Base-by-base conservation (phyloP, 352 stramenopile genomes). In the Peronospora farinosa region DNA sequence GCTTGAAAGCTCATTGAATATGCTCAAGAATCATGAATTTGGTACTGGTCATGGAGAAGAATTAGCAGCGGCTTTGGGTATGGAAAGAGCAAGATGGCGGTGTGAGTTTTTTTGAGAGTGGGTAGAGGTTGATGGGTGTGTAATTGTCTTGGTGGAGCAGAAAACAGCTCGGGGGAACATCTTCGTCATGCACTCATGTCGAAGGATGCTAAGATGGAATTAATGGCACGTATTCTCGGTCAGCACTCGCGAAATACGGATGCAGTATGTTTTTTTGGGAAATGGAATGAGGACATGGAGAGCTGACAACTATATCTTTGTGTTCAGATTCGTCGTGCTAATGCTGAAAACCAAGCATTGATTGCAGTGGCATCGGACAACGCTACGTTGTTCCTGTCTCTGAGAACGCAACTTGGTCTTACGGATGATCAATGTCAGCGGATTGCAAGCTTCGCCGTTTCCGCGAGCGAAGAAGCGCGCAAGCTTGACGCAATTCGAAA, bases 401-500 rank as follows among this genome's bases (percentile, higher is more conserved):
- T 86, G 36, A 65, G 78, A 10, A 65, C 67, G 7, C 70, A 87
- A 19, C 43, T 94, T 15, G 62, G 74, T 16, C 78, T 94, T 32
- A 84, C 80, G 13, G 54, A 74, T 9, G 75, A 87, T 16, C 83
- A 94, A 49, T 88, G 74, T 33, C 72, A 67, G 28, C 70, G 67
- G 12, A 57, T 94, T 11, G 61, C 74, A 15, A 69, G 53, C 28
- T 48, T 91, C 41, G 60, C 61, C 10, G 41, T 57, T 5, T 51
- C 68, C 16, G 70, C 81, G 3, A 78, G 67, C 13, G 71, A 91
- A 30, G 83, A 94, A 60, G 62, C 76, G 25, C 68, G 66, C 13
- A 86, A 91, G 47, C 66, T 94, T 6, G 78, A 88, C 21, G 82
- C 73, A 2, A 91, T 94, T 43, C 67, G 67, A n/a, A 94, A 94